These are phyloP conservation scores for Fereydounia khargensis DNA, from an alignment of 1,284 basidiomycete genomes.

Conservation along the genomic window DNA sequence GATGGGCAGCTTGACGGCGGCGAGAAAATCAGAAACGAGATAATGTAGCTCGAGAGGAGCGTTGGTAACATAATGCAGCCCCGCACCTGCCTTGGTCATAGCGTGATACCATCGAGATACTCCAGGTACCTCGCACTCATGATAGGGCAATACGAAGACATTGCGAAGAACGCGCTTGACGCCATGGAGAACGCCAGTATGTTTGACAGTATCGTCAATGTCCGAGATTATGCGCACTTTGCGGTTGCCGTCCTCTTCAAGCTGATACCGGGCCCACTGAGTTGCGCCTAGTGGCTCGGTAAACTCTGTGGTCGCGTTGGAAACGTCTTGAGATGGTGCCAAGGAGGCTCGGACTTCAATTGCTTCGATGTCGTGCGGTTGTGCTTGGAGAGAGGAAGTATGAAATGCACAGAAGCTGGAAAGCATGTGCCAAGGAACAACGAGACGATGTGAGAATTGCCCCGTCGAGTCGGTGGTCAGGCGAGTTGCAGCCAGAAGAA, in stretches of 20 bases:
- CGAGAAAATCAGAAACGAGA: constrained; percentile 76
- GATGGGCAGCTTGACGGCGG: constrained; percentile 67
- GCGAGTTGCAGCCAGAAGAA: constrained; percentile 25
- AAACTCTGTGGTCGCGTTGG: too few relatives aligned
- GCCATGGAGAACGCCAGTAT: constrained; percentile 56
- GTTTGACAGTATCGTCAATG: constrained; percentile 89
- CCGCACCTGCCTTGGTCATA: constrained; percentile 16
- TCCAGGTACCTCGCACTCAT: constrained; percentile 75
- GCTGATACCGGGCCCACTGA: constrained; percentile 16
- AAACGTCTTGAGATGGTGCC: too few relatives aligned
- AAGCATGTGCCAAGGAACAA: constrained; percentile 35
- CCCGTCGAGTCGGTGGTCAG: constrained; percentile 18
- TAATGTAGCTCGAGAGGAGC: constrained; percentile 80
- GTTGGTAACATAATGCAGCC: constrained; percentile 68
- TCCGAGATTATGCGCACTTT: constrained; percentile 73
- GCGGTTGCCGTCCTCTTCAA: constrained; percentile 23
- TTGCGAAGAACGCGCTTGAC: constrained; percentile 59
- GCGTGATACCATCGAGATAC: constrained; percentile 66
- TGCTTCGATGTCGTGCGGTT: constrained; percentile 16
- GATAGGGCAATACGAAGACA: constrained; percentile 63
- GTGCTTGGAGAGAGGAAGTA: constrained; percentile 3
- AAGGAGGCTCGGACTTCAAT: constrained; percentile 22
- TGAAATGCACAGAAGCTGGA: constrained; percentile 26
- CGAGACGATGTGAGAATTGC: constrained; percentile 24
- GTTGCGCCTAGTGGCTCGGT: neutral